phyloP scores from a whole-genome alignment of 371 early-diverging fungal genomes.

The Syncephalastrum monosporum region DNA sequence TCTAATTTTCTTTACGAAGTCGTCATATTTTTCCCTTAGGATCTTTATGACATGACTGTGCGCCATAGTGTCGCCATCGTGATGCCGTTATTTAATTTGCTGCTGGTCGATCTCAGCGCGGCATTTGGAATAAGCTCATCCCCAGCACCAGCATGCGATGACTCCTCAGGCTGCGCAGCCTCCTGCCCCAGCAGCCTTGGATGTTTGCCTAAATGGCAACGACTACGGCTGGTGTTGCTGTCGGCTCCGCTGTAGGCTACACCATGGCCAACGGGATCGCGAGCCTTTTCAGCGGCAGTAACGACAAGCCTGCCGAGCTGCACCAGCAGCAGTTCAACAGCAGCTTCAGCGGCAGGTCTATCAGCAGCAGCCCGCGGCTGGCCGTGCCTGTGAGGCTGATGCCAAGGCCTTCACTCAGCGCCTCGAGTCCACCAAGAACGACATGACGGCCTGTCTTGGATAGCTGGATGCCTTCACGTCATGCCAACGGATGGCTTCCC shows the following conservation, averaged over 20 bases:
- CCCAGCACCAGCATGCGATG: slow-evolving; percentile 35
- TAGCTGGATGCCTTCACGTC: slow-evolving; percentile 86
- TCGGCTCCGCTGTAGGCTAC: slow-evolving; percentile 82
- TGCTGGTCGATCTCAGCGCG: no score
- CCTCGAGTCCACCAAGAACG: slow-evolving; percentile 77
- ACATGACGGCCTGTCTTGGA: slow-evolving; percentile 79
- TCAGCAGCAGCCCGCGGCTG: slow-evolving; percentile 31
- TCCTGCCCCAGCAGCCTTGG: slow-evolving; percentile 63
- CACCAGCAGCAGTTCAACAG: slow-evolving; percentile 26
- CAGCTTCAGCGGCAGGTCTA: slow-evolving; percentile 38
- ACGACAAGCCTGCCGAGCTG: slow-evolving; percentile 25
- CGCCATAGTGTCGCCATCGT: no score
- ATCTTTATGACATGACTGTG: no score
- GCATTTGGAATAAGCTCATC: slow-evolving; percentile 18
- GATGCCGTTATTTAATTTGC: no score
- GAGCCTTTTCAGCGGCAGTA: slow-evolving; percentile 68
- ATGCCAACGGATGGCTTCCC: slow-evolving; percentile 71
- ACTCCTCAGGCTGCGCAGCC: slow-evolving; percentile 36
- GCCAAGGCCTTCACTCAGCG: slow-evolving; percentile 85
- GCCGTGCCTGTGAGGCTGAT: slow-evolving; percentile 73
- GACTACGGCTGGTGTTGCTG: slow-evolving; percentile 93
- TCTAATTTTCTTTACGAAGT: no score
- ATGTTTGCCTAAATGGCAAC: slow-evolving; percentile 73
- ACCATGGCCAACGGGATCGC: slow-evolving; percentile 72
- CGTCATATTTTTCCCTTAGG: no score